Conservation (phyloP, 805 yeast genomes). For the Wickerhamiella vanderwaltii region DNA sequence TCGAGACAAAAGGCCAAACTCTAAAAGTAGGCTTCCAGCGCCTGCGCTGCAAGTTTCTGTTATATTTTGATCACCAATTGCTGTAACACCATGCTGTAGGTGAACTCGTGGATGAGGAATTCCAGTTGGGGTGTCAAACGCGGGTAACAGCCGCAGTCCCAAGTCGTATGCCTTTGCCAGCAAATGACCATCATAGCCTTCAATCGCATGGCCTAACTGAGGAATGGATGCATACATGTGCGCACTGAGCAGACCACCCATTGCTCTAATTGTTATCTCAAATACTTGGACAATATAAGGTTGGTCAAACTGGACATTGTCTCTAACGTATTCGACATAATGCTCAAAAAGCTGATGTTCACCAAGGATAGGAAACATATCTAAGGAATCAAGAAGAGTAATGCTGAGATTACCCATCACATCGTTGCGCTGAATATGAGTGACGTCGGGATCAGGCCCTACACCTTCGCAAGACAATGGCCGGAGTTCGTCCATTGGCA, state of each 20-base stretch:
- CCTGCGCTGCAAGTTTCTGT: conserved; percentile 79
- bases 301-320: conserved; percentile 39
- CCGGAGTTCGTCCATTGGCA: conserved; percentile 64
- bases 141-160: conserved; percentile 57
- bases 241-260: conserved; percentile 72
- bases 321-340: conserved; percentile 33
- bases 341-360: conserved; percentile 44
- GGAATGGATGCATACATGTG: conserved; percentile 57
- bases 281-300: conserved; percentile 76
- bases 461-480: conserved; percentile 63
- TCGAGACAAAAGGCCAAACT: conserved; percentile 60
- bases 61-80: conserved; percentile 18
- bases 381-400: conserved; percentile 68
- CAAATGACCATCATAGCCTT: conserved; percentile 58
- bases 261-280: conserved; percentile 67
- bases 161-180: conserved; percentile 59
- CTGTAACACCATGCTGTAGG: conserved; percentile 39
- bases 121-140: conserved; percentile 49
- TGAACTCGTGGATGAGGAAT: conserved; percentile 77
- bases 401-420: conserved; percentile 74
- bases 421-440: conserved; percentile 58
- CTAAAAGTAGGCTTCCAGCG: conserved; percentile 71
- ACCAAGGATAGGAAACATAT: conserved; percentile 62
- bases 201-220: conserved; percentile 32
- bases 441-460: conserved; percentile 47